Conservation (phyloP, 768 basidiomycete species). For the Agaricus subrufescens region DNA sequence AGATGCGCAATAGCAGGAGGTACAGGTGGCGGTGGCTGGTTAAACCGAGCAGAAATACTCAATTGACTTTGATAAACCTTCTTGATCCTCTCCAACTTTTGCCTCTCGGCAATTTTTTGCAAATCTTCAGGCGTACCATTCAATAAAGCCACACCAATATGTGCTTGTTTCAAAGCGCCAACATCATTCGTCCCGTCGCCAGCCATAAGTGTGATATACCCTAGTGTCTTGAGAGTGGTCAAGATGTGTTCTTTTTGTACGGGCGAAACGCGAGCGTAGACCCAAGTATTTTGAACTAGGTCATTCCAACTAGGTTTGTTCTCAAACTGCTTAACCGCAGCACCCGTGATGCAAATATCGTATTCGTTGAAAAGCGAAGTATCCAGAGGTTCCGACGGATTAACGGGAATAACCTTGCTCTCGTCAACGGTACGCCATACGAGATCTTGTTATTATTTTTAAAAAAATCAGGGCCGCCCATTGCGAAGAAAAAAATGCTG, state of each 20-base stretch:
- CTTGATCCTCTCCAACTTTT: conserved; percentile 85
- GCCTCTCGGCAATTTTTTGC: conserved; percentile 90
- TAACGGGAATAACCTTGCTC: conserved; percentile 78
- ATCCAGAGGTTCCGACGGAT: conserved; percentile 79
- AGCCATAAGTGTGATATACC: conserved; percentile 94
- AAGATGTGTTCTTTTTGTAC: conserved; percentile 94
- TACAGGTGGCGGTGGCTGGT: conserved; percentile 90
- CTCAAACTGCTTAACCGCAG: conserved; percentile 87
- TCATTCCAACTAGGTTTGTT: conserved; percentile 64
- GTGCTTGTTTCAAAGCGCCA: conserved; percentile 96
- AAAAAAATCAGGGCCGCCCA: not conserved
- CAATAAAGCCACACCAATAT: conserved; percentile 90
- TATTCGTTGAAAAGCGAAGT: conserved; percentile 72
- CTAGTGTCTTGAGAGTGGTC: conserved; percentile 81
- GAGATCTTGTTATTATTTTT: conserved; percentile 54
- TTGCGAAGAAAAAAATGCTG: not conserved
- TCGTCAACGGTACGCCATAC: conserved; percentile 96
- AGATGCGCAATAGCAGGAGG: conserved; percentile 83
- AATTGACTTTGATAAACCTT: conserved; percentile 97
- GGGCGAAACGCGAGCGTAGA: conserved; percentile 97
- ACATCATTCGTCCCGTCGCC: conserved; percentile 99
- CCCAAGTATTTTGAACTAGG: conserved; percentile 94
- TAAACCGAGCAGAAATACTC: conserved; percentile 84
- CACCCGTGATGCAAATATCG: conserved; percentile 96
- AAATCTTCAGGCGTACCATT: conserved; percentile 92